A percentile compares a stretch with the other conserved stretches of the same genome.
Evolutionary conservation across 345 rosid genomes (phyloP).

Genomic region (Mangifera indica): DNA sequence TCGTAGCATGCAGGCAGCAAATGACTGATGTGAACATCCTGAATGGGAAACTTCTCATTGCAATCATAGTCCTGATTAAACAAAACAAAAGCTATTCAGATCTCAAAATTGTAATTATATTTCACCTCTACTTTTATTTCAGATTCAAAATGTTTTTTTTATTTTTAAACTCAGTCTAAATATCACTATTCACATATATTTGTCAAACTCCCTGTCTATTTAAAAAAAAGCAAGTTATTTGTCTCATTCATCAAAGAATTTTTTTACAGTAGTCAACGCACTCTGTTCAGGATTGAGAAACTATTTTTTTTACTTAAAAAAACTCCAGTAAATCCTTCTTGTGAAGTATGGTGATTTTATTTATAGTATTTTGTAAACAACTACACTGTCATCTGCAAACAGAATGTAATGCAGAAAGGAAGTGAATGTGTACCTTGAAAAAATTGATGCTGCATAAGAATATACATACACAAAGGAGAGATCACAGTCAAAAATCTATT

Average conservation of each 20-base stretch:
- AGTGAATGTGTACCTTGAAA: conserved; percentile 40
- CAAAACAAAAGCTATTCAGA: conserved; percentile 19
- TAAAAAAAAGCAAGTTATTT: not conserved
- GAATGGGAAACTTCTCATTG: conserved; percentile 28
- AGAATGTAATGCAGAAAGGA: conserved; percentile 3
- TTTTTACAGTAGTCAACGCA: too few species aligned
- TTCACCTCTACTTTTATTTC: not conserved
- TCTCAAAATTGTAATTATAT: not conserved
- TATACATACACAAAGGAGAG: conserved; percentile 27
- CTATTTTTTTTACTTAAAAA: not conserved
- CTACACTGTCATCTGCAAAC: not conserved
- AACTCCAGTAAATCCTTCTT: not conserved
- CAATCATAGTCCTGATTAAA: conserved; percentile 49
- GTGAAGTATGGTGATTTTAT: not conserved
- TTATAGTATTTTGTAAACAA: not conserved
- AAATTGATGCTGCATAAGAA: conserved; percentile 36
- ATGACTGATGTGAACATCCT: conserved; percentile 39
- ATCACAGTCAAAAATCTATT: conserved; percentile 12
- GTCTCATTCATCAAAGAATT: not conserved
- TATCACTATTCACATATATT: not conserved
- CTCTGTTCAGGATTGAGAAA: not conserved
- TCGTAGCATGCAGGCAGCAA: conserved; percentile 45
- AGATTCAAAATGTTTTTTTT: too few species aligned
- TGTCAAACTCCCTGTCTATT: not conserved
- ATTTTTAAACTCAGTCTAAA: too few species aligned